phyloP scores from a whole-genome alignment of 2,329 filamentous ascomycete genomes.

The Aspergillus ochraceoroseus region DNA sequence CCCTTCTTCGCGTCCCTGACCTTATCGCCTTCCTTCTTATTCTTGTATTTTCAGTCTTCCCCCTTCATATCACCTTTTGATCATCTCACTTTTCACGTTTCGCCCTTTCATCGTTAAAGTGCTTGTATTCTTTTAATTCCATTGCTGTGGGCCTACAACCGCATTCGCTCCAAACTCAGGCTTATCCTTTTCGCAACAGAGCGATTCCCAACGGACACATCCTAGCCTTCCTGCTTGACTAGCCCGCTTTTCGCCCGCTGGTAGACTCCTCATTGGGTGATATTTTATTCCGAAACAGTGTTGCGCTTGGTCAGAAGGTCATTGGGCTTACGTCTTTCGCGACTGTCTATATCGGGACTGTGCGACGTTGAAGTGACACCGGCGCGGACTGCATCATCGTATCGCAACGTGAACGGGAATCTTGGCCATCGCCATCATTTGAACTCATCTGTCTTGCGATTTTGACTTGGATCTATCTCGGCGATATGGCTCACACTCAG shows the following conservation, averaged over 20 bases:
- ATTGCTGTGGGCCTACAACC: too few relatives aligned
- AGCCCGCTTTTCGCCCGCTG: constrained; percentile 1
- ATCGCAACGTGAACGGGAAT: constrained; percentile 25
- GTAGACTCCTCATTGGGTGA: constrained; percentile 4
- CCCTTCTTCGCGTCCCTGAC: constrained; percentile 12
- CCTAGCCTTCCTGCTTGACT: not conserved
- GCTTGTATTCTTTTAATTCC: too few relatives aligned
- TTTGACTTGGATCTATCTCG: constrained; percentile 4
- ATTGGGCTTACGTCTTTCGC: constrained; percentile 15
- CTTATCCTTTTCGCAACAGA: constrained; percentile 1
- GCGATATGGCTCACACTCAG: constrained; percentile 69
- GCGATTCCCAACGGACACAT: not conserved
- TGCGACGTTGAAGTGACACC: constrained; percentile 21
- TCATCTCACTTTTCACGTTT: not conserved
- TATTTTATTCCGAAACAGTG: constrained; percentile 9
- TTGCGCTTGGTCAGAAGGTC: constrained; percentile 12
- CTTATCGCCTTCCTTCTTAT: constrained; percentile 14
- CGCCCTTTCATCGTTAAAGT: not conserved
- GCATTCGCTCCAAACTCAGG: too few relatives aligned
- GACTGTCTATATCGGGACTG: constrained; percentile 17
- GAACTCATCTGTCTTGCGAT: constrained; percentile 11
- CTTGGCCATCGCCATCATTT: constrained; percentile 13
- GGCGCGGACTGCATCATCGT: constrained; percentile 31
- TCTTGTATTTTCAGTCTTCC: constrained; percentile 6
- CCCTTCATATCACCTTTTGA: constrained; percentile 6